Evolutionary conservation across 2,329 filamentous ascomycete genomes (phyloP), one percentile per base, ranked within the genome.

Genomic region (Colletotrichum plurivorum): DNA sequence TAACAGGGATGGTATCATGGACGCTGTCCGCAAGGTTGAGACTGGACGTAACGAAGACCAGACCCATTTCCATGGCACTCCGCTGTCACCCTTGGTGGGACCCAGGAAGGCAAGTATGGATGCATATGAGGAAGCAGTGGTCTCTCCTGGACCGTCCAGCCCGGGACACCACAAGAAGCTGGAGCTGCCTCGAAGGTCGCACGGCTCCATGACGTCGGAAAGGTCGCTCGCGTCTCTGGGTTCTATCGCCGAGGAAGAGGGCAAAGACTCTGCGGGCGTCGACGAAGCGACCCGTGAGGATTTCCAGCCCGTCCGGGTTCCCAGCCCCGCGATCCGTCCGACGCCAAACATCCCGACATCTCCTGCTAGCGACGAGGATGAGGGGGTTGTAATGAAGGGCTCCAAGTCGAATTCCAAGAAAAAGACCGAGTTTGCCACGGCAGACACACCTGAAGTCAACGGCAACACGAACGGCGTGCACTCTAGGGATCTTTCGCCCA

Each of bases 11-110:
- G 83, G 82, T 6, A 84, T 87, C 57, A 75, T 87, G 13, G 79
- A 82, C 55, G 78, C 82, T 1, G 78, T 87, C 15, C 81, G 83
- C 7, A 83, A 82, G 59, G 81, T 87, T 15, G 82, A 82, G 64
- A 84, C 82, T 0, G 81, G 83, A 49, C 77, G 83, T 0, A 77
- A 78, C 46, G 82, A 81, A 52, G 82, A 85, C 41, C 76, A 78
- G 31, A 73, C 80, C 0, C 73, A 75, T 7, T 76, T 82, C 27
- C 79, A 82, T 8, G 78, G 80, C 20, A 73, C 75, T 12, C 77
- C 82, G 12, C 72, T 75, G 2, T 80, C 82, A 6, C 79, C 83
- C 18, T 71, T 81, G 5, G 72, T 80, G 22, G 76, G 75, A 12
- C 74, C 80, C 1, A 75, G 77, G 25, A 75, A 78, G 59, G 73